These are phyloP conservation scores for Aristolochia fimbriata DNA, from an alignment of 164 flowering plant genomes.

Conservation along the genomic window DNA sequence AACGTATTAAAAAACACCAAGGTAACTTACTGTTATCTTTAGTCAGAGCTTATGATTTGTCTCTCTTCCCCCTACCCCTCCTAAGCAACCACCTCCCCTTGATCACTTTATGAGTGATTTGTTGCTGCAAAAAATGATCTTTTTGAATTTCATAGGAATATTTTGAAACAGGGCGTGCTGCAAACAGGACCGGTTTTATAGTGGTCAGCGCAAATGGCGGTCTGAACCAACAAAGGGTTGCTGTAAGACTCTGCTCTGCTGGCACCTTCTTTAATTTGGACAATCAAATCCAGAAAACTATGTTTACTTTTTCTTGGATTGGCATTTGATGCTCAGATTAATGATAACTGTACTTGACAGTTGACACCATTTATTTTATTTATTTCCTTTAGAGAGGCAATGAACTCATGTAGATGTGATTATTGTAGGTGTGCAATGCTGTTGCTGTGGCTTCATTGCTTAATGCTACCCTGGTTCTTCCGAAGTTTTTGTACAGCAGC, in stretches of 20 bases:
- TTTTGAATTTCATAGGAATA: background rate
- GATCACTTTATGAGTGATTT: background rate
- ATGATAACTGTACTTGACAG: background rate
- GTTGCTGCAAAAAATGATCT: background rate
- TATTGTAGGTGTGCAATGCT: slow-evolving; percentile 87
- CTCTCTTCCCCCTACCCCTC: background rate
- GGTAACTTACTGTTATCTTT: slow-evolving; percentile 14
- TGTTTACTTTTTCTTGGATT: too few species aligned
- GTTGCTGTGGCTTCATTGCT: slow-evolving; percentile 88
- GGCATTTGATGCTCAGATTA: background rate
- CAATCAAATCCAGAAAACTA: too few species aligned
- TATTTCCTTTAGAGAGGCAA: too few species aligned
- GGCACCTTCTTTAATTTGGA: background rate
- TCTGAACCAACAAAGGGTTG: slow-evolving; percentile 97
- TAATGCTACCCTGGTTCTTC: slow-evolving; percentile 91
- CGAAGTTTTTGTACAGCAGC: slow-evolving; percentile 89
- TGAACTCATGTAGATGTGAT: background rate
- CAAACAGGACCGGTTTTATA: slow-evolving; percentile 50
- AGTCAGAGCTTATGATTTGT: background rate
- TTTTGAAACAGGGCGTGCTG: slow-evolving; percentile 27
- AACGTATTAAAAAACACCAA: slow-evolving; percentile 11
- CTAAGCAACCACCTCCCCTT: background rate
- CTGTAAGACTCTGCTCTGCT: slow-evolving; percentile 43
- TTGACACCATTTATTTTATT: background rate
- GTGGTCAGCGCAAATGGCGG: slow-evolving; percentile 98